phyloP scores from a whole-genome alignment of 208 protist genomes.

The Trypanosoma avium region DNA sequence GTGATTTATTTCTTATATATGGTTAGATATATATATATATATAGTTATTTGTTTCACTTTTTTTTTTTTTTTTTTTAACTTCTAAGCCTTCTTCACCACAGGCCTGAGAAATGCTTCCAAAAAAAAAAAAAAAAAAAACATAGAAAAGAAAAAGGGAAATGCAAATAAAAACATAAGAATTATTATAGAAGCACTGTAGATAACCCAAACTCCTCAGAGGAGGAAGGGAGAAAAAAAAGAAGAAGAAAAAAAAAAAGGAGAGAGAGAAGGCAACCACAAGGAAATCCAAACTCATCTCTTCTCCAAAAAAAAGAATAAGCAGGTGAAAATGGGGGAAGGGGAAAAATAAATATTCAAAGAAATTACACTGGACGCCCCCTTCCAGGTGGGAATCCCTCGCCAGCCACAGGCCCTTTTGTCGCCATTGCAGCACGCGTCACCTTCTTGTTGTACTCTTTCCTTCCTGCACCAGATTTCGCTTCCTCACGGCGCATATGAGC shows the following conservation, averaged over 20 bases:
- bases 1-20: too few relatives aligned
- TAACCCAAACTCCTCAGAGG: not conserved
- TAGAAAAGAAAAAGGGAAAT: too few relatives aligned
- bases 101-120: not conserved
- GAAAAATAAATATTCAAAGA: constrained; percentile 7
- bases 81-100: not conserved
- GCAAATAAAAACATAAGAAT: too few relatives aligned
- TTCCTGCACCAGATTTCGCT: constrained; percentile 55
- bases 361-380: constrained; percentile 68
- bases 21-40: not conserved
- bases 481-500: constrained; percentile 85
- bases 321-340: not conserved
- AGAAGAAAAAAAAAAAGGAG: not conserved
- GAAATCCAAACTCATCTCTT: too few relatives aligned
- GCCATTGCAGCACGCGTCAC: constrained; percentile 79
- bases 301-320: not conserved
- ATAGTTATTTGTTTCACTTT: not conserved
- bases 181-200: too few relatives aligned
- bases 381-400: constrained; percentile 73
- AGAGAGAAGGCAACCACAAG: not conserved
- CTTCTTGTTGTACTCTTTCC: constrained; percentile 90
- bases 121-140: constrained; percentile 20
- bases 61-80: not conserved
- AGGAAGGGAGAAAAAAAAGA: not conserved
- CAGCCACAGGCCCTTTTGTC: constrained; percentile 65